These are phyloP conservation scores for Monosporascus sp. DNA, from an alignment of 2,329 filamentous ascomycete genomes.

Conservation along the genomic window DNA sequence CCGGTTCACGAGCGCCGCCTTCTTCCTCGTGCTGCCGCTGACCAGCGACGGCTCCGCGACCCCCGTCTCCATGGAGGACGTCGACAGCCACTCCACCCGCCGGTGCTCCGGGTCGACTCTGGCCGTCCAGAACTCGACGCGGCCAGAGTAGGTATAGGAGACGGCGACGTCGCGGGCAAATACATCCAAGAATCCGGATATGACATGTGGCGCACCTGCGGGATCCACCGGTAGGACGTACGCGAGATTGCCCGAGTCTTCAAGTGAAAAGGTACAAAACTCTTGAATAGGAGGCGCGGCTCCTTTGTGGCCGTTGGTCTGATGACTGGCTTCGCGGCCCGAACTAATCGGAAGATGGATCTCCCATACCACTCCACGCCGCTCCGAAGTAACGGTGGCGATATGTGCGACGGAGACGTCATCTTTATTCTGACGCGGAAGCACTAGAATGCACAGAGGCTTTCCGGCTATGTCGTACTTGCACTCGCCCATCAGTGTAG, in stretches of 20 bases:
- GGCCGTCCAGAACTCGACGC: slow-evolving; percentile 81
- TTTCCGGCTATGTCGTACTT: slow-evolving; percentile 60
- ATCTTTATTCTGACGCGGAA: slow-evolving; percentile 58
- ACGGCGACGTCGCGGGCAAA: slow-evolving; percentile 84
- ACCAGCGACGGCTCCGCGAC: slow-evolving; percentile 68
- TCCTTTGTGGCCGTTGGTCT: slow-evolving; percentile 26
- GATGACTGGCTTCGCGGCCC: slow-evolving; percentile 21
- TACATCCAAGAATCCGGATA: slow-evolving; percentile 75
- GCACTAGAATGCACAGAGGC: slow-evolving; percentile 71
- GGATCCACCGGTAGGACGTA: slow-evolving; percentile 80
- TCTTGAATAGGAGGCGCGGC: slow-evolving; percentile 47
- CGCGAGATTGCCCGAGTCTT: slow-evolving; percentile 51
- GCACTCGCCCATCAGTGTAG: slow-evolving; percentile 53
- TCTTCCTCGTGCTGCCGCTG: slow-evolving; percentile 81
- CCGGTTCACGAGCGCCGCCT: slow-evolving; percentile 75
- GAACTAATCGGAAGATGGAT: slow-evolving; percentile 48
- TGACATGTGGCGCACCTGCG: slow-evolving; percentile 65
- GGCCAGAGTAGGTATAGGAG: slow-evolving; percentile 71
- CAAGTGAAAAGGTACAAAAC: slow-evolving; percentile 67
- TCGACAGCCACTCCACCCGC: slow-evolving; percentile 74
- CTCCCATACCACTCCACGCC: slow-evolving; percentile 79
- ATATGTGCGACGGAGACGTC: slow-evolving; percentile 60
- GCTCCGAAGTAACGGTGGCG: slow-evolving; percentile 75
- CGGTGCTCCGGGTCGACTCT: slow-evolving; percentile 57
- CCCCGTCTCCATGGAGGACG: slow-evolving; percentile 75